Conservation (phyloP, 768 basidiomycete genomes). For the Russula foetens region DNA sequence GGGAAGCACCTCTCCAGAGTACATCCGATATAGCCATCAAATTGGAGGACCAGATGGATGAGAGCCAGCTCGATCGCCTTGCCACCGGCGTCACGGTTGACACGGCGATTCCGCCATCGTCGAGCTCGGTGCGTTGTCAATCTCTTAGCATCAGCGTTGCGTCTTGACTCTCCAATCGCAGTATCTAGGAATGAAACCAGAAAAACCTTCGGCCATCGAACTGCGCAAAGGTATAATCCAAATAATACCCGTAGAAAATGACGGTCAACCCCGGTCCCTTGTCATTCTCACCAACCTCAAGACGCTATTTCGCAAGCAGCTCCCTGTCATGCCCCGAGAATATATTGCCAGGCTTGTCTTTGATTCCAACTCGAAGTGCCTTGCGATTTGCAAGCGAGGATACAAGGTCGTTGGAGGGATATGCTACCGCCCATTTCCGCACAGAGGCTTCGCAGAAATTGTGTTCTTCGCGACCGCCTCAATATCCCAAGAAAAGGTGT, state of each 20-base stretch:
- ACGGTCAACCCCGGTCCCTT: constrained; percentile 62
- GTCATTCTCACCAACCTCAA: constrained; percentile 93
- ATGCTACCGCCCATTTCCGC: constrained; percentile 92
- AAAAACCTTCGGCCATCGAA: constrained; percentile 76
- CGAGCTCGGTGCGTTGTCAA: constrained; percentile 35
- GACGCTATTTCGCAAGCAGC: constrained; percentile 92
- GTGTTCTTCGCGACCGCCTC: constrained; percentile 98
- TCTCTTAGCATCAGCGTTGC: not conserved
- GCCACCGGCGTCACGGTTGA: constrained; percentile 79
- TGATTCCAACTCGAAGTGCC: constrained; percentile 82
- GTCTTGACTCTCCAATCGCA: constrained; percentile 6
- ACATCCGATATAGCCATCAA: constrained; percentile 49
- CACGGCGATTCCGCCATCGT: constrained; percentile 38
- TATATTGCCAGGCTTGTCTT: constrained; percentile 95
- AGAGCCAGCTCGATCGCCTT: constrained; percentile 64
- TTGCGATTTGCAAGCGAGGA: constrained; percentile 93
- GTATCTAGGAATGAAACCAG: constrained; percentile 49
- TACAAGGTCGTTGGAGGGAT: constrained; percentile 97
- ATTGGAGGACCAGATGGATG: constrained; percentile 74
- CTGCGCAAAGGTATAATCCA: constrained; percentile 76
- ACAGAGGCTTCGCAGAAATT: constrained; percentile 93
- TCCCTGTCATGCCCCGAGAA: constrained; percentile 98
- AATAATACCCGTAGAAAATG: constrained; percentile 79
- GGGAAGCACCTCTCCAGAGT: constrained; percentile 37
- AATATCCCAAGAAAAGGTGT: constrained; percentile 93